phyloP scores from a whole-genome alignment of 345 rosid genomes.

The Eucalyptus pauciflora region DNA sequence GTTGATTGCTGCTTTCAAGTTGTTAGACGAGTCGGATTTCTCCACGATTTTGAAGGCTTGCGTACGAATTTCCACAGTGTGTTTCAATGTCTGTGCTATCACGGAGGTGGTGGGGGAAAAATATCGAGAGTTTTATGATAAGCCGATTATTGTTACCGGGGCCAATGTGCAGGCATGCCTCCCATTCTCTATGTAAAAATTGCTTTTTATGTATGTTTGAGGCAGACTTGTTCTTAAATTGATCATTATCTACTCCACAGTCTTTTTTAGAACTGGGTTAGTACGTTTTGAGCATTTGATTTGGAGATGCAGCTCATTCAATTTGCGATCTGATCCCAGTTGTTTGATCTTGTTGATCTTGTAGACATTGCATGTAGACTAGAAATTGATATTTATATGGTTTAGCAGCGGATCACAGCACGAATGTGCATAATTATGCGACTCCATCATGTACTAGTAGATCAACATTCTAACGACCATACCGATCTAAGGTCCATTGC shows the following conservation, averaged over 20 bases:
- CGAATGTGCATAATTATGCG: background rate
- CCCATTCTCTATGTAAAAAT: background rate
- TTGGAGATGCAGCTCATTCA: background rate
- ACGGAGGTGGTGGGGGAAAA: background rate
- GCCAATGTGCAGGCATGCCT: constrained; percentile 26
- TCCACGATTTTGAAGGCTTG: background rate
- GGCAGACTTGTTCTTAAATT: background rate
- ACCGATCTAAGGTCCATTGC: no score
- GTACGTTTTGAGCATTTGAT: background rate
- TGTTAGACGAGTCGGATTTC: background rate
- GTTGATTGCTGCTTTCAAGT: background rate
- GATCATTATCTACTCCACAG: background rate
- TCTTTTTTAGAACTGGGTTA: background rate
- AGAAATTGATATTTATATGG: background rate
- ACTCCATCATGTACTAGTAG: background rate
- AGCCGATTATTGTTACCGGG: constrained; percentile 39
- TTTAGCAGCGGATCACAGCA: background rate
- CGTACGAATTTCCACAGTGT: background rate
- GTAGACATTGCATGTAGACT: background rate
- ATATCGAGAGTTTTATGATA: background rate
- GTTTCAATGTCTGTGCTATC: background rate
- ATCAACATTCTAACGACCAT: no score
- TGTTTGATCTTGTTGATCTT: no score
- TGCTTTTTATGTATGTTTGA: background rate
- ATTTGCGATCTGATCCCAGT: background rate